phyloP scores from a whole-genome alignment of 768 basidiomycete species.

The Tremella fuciformis region DNA sequence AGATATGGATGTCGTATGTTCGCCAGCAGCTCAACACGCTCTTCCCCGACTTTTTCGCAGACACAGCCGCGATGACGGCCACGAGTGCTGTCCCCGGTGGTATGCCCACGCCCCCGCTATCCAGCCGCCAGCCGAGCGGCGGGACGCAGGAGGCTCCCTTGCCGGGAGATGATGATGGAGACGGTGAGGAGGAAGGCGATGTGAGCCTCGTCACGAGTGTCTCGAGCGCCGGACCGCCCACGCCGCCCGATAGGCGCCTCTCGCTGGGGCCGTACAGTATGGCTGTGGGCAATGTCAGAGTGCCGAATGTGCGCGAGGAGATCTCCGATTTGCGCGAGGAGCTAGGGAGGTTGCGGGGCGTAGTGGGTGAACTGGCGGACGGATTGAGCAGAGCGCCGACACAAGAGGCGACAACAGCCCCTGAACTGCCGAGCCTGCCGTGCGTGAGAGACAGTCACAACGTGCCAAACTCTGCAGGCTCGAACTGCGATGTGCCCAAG shows the following conservation, averaged over 20 bases:
- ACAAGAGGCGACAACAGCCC: background rate
- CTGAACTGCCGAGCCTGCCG: background rate
- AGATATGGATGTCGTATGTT: conserved; percentile 39
- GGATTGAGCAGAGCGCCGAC: background rate
- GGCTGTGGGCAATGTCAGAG: background rate
- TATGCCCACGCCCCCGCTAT: background rate
- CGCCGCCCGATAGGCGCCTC: background rate
- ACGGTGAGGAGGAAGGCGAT: background rate
- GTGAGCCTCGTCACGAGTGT: background rate
- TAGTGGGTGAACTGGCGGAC: conserved; percentile 32
- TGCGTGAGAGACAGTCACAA: too few relatives aligned
- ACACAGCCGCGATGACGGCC: background rate
- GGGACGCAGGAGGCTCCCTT: background rate
- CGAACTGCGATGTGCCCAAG: too few relatives aligned
- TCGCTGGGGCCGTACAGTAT: background rate
- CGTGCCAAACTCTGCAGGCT: too few relatives aligned
- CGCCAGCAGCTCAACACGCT: conserved; percentile 27
- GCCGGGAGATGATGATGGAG: background rate
- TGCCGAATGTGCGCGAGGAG: conserved; percentile 24
- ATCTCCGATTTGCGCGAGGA: conserved; percentile 32
- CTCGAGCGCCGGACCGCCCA: background rate
- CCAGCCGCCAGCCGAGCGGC: background rate
- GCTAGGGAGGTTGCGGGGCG: conserved; percentile 34
- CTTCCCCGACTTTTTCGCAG: conserved; percentile 33
- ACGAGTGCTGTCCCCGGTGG: background rate